Base-by-base conservation (phyloP, 495 filamentous ascomycete genomes). In the Thermothielavioides terrestris region DNA sequence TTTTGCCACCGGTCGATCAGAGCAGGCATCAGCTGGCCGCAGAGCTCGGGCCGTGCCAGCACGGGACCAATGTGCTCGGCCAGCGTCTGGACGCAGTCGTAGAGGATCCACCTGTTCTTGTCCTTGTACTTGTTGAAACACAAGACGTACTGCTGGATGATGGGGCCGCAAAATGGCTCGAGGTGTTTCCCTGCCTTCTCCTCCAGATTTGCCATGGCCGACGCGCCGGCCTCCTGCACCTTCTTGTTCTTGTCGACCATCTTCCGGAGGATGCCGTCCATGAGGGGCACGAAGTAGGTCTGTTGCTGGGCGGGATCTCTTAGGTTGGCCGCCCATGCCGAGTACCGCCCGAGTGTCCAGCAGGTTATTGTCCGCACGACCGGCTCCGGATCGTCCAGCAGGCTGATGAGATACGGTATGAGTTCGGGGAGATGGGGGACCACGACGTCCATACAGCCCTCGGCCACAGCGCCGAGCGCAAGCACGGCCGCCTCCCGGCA, bases 191-290 rank as follows among this genome's bases (percentile, higher is more conserved):
- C 85, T 0, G 92, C 88, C 64, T 94, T 91, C 69, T 99, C 92
- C 62, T 96, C 91, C 38, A 99, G 77, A 58, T 86, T 94, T 28
- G 91, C 92, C 69, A 99, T 96, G 1, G 92, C 94, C 6, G 91
- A 96, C 2, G 91, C 92, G 26, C 86, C 92, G 30, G 92, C 90
- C 66, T 96, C 92, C 64, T 99, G 92, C 1, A 97, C 94, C 62
- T 90, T 85, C 76, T 99, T 99, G 73, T 95, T 96, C 59, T 79
- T 81, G 61, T 99, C 92, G 35, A 97, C 71, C 92, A 99, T 99
- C 55, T 88, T 85, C 30, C 77, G 81, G 41, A 99, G 71, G 42
- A 99, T 89, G 21, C 94, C 94, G 53, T 95, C 92, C 90, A 99
- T 95, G 79, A 96, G 89, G 1, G 92, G 92, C 63, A 90, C 84